Base-by-base conservation (phyloP, 441 rosid species). In the Aquilaria agallochum region DNA sequence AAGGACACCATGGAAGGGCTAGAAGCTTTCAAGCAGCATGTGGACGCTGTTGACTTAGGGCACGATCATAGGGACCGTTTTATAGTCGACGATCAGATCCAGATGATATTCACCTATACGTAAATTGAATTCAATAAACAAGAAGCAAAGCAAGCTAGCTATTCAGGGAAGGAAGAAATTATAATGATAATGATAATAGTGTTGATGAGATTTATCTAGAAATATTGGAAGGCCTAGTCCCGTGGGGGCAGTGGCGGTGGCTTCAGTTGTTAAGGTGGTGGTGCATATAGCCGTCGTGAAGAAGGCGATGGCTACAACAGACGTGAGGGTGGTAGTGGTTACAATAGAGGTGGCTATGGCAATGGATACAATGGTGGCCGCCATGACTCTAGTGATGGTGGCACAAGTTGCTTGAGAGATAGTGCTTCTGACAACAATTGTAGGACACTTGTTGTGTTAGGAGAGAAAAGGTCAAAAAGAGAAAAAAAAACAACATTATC, bases 1-100 rank as follows among this genome's bases (percentile, higher is more conserved):
- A 14, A 92, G 89, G 42, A 92, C 95, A 6, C 96, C 96, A 32
- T 92, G 95, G 80, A 92, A 85, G 0, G 97, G 96, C 70, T 89
- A 85, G 71, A 92, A 92, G 81, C 97, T 92, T 27, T 89, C 84
- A 2, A 89, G 53, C 27, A 89, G 60, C 91, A 77, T 85, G 72
- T 89, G 87, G 50, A 92, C 83, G 11, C 95, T 95, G 56, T 63
- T 82, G 12, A 89, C 96, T 31, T 96, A 68, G 1, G 96, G 97
- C 27, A 92, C 92, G 31, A 92, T 87, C 2, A 82, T 91, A 3
- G 97, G 96, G 2, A 92, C 96, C 2, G 95, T 89, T 11, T 95
- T 95, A 12, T 92, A 80, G 10, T 71, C 60, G 2, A 87, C 89
- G 42, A 92, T 82, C 14, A 92, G 88, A 80, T 92, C 96, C 52